These are phyloP conservation scores for Metschnikowia corniflorae DNA, from an alignment of 805 yeast species.

Conservation along the genomic window DNA sequence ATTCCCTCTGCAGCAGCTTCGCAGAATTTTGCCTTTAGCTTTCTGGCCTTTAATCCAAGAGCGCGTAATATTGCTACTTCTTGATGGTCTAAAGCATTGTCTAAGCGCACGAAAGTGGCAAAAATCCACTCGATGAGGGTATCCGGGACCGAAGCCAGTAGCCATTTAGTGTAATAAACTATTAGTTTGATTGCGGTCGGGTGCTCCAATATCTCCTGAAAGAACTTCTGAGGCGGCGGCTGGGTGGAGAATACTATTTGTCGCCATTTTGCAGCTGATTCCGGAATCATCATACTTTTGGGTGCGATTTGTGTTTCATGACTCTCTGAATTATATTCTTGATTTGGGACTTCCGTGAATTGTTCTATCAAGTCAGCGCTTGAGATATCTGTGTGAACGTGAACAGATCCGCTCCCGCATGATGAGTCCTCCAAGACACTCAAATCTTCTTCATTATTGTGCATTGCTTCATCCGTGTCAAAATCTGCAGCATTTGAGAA, in stretches of 20 bases:
- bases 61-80: constrained; percentile 35
- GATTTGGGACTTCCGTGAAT: no score
- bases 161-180: constrained; percentile 36
- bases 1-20: constrained; percentile 13
- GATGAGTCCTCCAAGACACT: not conserved
- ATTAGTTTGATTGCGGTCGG: constrained; percentile 33
- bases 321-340: not conserved
- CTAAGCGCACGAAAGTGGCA: constrained; percentile 32
- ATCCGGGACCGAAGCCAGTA: constrained; percentile 27
- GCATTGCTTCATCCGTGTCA: not conserved
- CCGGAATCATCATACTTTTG: constrained; percentile 16
- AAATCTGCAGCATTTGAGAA: not conserved
- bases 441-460: not conserved
- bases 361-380: not conserved
- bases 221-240: constrained; percentile 27
- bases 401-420: not conserved
- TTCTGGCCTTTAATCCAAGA: constrained; percentile 37
- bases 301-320: not conserved
- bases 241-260: constrained; percentile 23
- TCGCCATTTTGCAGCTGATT: constrained; percentile 32
- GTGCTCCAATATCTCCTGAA: constrained; percentile 25
- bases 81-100: constrained; percentile 29
- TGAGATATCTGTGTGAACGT: not conserved
- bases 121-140: constrained; percentile 36
- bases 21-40: constrained; percentile 17